Base-by-base conservation (phyloP, 2,329 filamentous ascomycete genomes). In the Bipolaris oryzae region DNA sequence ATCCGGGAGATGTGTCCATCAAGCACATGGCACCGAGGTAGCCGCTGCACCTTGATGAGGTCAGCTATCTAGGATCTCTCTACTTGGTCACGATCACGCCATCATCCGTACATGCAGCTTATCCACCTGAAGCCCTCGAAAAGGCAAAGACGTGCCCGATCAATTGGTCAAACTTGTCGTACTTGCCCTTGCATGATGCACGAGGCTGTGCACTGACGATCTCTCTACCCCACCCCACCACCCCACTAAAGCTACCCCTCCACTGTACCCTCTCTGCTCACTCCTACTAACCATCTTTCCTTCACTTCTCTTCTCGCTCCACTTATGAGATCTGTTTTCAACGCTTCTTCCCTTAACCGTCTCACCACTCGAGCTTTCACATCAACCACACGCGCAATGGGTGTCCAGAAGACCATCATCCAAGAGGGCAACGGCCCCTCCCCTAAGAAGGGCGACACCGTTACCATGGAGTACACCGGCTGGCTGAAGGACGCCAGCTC, bases 391-490 rank as follows among this genome's bases (percentile, higher is more conserved):
- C 53, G 57, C 57, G 66, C 44, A 53, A 72, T 72, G 69, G 69
- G 67, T 56, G 69, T 72, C 52, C 48, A 61, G 44, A 72, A 72
- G 62, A 72, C 68, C 35, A 51, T 66, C 49, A 60, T 72, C 51
- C 49, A 59, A 49, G 64, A 71, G 62, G 69, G 69, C 60, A 63
- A 60, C 60, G 69, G 69, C 62, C 62, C 69, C 7, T 67, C 64
- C 52, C 69, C 69, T 2, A 25, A 66, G 47, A 62, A 70, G 56
- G 69, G 69, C 53, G 69, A 72, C 62, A 55, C 23, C 4, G 69
- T 72, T 48, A 72, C 69, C 34, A 72, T 72, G 69, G 62, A 69
- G 46, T 72, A 72, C 66, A 72, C 69, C 6, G 69, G 69, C 57
- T 72, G 69, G 69, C 60, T 72, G 54, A 62, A 60, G 55, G 63